Base-by-base conservation (phyloP, 2,329 filamentous ascomycete species). In the Endocalyx cinctus region DNA sequence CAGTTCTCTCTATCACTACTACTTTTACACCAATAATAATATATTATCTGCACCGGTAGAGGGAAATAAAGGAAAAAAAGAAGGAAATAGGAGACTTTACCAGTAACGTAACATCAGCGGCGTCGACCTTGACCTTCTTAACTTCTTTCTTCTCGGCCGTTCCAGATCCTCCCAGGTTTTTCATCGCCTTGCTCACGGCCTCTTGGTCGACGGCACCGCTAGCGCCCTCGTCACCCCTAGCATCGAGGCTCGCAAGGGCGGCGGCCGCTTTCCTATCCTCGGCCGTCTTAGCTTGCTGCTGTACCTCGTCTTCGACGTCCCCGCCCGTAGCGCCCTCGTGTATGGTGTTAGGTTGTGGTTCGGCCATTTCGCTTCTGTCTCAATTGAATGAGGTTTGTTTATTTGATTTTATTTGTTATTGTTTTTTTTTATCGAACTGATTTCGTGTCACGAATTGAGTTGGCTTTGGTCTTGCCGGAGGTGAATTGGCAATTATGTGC, bases 201-300 rank as follows among this genome's bases (percentile, higher is more conserved):
- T 82, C 82, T 33, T 76, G 66, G 56, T 88, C 83, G 46, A 84
- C 75, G 29, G 65, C 60, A 3, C 61, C 52, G 13, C 59, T 52
- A 20, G 56, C 51, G 27, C 69, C 64, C 18, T 73, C 68, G 29
- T 70, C 67, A 23, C 61, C 57, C 27, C 65, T 25, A 12, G 45
- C 58, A 54, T 87, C 83, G 46, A 89, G 78, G 41, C 72, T 75
- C 29, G 81, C 82, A 39, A 88, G 75, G 18, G 84, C 84, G 6
- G 79, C 80, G 25, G 82, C 82, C 28, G 83, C 82, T 61, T 87
- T 87, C 60, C 82, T 79, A 63, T 87, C 83, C 60, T 87, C 83
- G 52, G 83, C 82, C 26, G 74, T 77, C 60, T 80, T 83, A 51
- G 73, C 71, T 36, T 64, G 60, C 20, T 45, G 42, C 31, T 62